Base-by-base conservation (phyloP, 192 early-diverging fungal genomes). In the Linnemannia hyalina region DNA sequence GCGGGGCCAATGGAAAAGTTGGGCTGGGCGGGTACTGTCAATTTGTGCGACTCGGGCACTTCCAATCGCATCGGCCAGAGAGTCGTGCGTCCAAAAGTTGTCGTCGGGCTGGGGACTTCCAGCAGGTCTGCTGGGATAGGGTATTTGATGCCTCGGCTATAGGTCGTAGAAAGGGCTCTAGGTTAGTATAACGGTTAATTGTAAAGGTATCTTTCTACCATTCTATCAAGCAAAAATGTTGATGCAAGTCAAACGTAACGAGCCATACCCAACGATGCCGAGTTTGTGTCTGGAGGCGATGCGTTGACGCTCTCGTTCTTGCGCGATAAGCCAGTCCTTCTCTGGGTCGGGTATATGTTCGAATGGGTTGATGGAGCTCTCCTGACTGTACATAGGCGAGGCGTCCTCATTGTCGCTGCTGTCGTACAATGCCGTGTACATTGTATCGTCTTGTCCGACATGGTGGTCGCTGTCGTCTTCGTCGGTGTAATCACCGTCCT, bases 131-230 rank as follows among this genome's bases (percentile, higher is more conserved):
- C 42, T 5, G 76, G 41, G 32, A 77, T 68, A 0, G 38, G 20
- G 29, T 68, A 80, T 15, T 80, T 80, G 55, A 74, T 57, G 36
- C 78, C 78, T 26, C 78, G 78, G n/a, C 78, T 80, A 29, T 35
- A 63, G 6, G n/a, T 77, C 41, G 52, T 9, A 4, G 6, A 54
- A 63, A 22, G 23, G 1, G 42, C 11, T 9, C 11, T 2, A 5
- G 3, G 26, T 65, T 11, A 65, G 60, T 35, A 32, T 2, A 15
- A 10, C 11, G 3, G n/a, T 32, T 29, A 15, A 26, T 65, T 4
- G 3, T 10, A 10, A 32, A 65, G 29, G 3, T 11, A 4, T 15
- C 60, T 11, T 15, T 29, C 29, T 32, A 22, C 0, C 57, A 60
- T 15, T 29, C 29, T 32, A 52, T 7, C 57, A 60, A 10, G 29